Base-by-base conservation (phyloP, 2,329 filamentous ascomycete genomes). In the Arthrobotrys sphaeroides region DNA sequence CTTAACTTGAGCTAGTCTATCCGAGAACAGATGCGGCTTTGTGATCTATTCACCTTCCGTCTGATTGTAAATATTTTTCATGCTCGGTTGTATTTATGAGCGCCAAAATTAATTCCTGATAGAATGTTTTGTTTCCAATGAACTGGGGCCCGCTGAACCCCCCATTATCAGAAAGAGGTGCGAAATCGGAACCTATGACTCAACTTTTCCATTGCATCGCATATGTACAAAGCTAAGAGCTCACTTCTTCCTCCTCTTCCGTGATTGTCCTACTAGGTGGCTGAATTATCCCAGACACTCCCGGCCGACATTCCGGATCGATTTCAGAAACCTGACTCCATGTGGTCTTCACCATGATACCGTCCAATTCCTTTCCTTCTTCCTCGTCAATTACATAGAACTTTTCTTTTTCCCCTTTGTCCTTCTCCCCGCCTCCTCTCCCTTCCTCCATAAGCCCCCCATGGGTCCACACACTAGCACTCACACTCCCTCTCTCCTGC, bases 321-420 rank as follows among this genome's bases (percentile, higher is more conserved):
- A 36, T 16, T n/a, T 74, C 70, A 3, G 53, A 40, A 51, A 74
- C 64, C 22, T 68, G 70, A 31, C 47, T 67, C 62, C 43, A 68
- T 3, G 62, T 74, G 2, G 70, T 68, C 20, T 67, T 26, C 0
- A 68, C 62, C 53, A 62, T 36, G 2, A 68, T 74, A 2, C 55
- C 62, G n/a, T 53, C 43, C 24, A 59, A 43, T 1, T 47, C 61
- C 4, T 26, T 45, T 12, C 62, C 60, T 26, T 43, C 51, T 31
- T 68, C 70, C 9, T 62, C 55, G 40, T 60, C 33, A 22, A 66
- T 67, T 20, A 73, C 62, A 49, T 59, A 47, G 28, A 45, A 42
- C 13, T 31, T 38, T n/a, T 66, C 42, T 12, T 55, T 42, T 2
- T 73, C 53, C 4, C 28, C 42, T 7, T 53, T 28, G 24, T 45